Percentiles rank a stretch among this genome's conserved stretches.
Conservation (phyloP, 768 basidiomycete species). For the Mycena olivaceomarginata region DNA sequence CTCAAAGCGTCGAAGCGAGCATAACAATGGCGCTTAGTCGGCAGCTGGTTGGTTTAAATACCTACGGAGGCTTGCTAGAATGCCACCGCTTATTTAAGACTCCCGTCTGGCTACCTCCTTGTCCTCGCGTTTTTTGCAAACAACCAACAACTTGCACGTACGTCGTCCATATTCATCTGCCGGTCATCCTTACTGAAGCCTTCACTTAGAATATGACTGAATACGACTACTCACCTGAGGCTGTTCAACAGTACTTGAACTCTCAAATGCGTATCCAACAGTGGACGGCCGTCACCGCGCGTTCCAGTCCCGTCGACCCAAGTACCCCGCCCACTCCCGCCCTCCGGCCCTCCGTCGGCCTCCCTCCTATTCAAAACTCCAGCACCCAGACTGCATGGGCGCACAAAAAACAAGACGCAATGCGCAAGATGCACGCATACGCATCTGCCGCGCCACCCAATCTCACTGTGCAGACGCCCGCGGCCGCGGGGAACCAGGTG, state of each 20-base stretch:
- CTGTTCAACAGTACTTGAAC: slow-evolving; percentile 65
- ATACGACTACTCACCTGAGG: slow-evolving; percentile 78
- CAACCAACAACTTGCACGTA: background rate
- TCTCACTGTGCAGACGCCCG: background rate
- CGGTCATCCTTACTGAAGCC: background rate
- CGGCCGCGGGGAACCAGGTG: background rate
- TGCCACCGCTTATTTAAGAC: background rate
- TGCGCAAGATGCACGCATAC: slow-evolving; percentile 1
- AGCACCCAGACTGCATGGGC: slow-evolving; percentile 7
- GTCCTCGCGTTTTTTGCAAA: background rate
- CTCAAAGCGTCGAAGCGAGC: slow-evolving; percentile 4
- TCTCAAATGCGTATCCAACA: slow-evolving; percentile 69
- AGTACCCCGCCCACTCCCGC: slow-evolving; percentile 58
- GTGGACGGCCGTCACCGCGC: slow-evolving; percentile 63
- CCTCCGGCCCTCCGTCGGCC: slow-evolving; percentile 14
- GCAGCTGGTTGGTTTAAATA: background rate
- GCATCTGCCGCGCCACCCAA: background rate
- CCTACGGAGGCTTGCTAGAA: background rate
- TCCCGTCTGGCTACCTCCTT: background rate
- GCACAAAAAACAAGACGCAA: background rate
- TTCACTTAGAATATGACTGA: slow-evolving; percentile 66
- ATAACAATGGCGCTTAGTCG: background rate
- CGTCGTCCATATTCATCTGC: background rate
- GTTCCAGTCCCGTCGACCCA: slow-evolving; percentile 49
- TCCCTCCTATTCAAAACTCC: background rate